Evolutionary conservation across 2,329 filamentous ascomycete species (phyloP), one percentile per base, ranked within the genome.

Genomic region (Aspergillaceae sp.): DNA sequence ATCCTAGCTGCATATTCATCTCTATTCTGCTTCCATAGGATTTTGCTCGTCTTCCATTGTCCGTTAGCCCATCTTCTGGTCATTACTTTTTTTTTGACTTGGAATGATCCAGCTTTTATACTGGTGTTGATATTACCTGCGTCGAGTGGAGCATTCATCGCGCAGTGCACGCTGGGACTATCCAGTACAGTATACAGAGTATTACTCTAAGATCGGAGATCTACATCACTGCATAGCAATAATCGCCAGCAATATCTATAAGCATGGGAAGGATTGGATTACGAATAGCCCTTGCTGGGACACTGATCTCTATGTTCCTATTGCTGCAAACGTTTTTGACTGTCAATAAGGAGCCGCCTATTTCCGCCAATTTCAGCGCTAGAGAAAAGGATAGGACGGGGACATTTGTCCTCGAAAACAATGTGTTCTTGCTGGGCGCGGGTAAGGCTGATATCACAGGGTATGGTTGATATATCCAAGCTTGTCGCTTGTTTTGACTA

Each of bases 391-490:
- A 53, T 41, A 54, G 59, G 40, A 48, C 58, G 5, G 53, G 44
- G 6, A 46, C 50, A 10, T 48, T 48, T 7, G 45, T 46, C 6
- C 40, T 46, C 5, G 57, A 64, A 44, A 66, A 71, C 48, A 66
- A 68, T 43, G 65, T 74, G 35, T 86, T 84, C 57, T 63, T 86
- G 5, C 65, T 87, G 19, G 83, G 83, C 26, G 80, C 83, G 26
- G 83, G 83, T 28, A 86, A 84, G 63, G 83, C 79, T 7, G 83
- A 87, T 62, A 83, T 87, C 54, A 87, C 83, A 42, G 83, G 83
- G 76, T 82, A 72, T 54, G 28, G 27, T 9, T 3, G 26, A 32
- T 48, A 38, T 46, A 38, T 43, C 41, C 40, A 28, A 41, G 4
- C 34, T 30, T n/a, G n/a, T 40, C 47, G 27, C 38, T 11, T 45